Conservation (phyloP, 768 basidiomycete species). For the Boletus vermiculosoides region DNA sequence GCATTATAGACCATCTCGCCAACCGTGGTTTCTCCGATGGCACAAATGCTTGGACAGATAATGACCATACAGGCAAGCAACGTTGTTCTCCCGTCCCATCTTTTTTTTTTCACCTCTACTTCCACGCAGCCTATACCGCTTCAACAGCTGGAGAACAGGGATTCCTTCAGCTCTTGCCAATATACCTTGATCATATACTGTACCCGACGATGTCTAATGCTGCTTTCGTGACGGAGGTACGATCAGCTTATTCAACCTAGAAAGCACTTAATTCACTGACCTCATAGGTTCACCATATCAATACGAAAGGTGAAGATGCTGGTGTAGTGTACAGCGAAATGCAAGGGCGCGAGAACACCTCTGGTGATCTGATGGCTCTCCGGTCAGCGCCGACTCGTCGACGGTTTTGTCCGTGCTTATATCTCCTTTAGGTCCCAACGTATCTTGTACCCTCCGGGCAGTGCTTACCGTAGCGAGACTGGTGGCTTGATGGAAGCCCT, state of each 20-base stretch:
- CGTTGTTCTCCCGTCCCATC: not conserved
- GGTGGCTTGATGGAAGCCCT: constrained; percentile 94
- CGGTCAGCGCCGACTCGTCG: constrained; percentile 45
- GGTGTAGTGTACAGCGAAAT: constrained; percentile 98
- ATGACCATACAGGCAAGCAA: constrained; percentile 64
- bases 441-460: constrained; percentile 73
- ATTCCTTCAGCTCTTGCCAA: constrained; percentile 77
- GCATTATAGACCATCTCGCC: constrained; percentile 90
- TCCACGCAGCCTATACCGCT: constrained; percentile 74
- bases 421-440: constrained; percentile 61
- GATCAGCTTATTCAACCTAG: constrained; percentile 1
- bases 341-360: constrained; percentile 94
- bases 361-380: constrained; percentile 86
- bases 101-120: not conserved
- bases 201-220: constrained; percentile 92
- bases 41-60: constrained; percentile 97
- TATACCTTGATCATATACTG: constrained; percentile 95
- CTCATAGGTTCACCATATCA: constrained; percentile 86
- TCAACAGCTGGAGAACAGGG: constrained; percentile 95
- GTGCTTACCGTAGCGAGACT: constrained; percentile 94
- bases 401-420: constrained; percentile 1
- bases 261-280: constrained; percentile 4
- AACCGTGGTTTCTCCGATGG: constrained; percentile 92
- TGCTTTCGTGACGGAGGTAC: constrained; percentile 69
- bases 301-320: constrained; percentile 84